phyloP scores from a whole-genome alignment of 179 eudicot species.

The Monotropa hypopitys region DNA sequence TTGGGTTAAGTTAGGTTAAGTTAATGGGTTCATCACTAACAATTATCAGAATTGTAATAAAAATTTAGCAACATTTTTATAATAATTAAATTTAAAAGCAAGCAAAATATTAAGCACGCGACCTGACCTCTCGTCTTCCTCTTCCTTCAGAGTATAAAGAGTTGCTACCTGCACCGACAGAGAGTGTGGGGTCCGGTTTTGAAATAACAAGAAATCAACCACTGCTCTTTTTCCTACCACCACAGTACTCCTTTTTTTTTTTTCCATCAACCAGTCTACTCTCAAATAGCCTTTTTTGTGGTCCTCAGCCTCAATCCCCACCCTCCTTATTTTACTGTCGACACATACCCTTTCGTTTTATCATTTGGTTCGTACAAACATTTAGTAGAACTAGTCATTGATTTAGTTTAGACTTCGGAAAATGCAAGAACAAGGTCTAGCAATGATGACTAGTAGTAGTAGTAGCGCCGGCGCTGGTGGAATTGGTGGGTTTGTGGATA shows the following conservation, averaged over 20 bases:
- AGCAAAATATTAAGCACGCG: conserved; percentile 7
- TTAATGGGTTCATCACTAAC: neutral
- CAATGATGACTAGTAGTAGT: conserved; percentile 32
- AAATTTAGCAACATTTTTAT: no score
- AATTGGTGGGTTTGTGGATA: conserved; percentile 23
- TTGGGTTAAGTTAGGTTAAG: neutral
- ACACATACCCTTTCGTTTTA: conserved; percentile 10
- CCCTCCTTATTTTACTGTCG: neutral
- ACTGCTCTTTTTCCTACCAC: neutral
- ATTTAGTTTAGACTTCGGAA: neutral
- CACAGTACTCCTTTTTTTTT: no score
- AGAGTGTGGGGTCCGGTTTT: no score
- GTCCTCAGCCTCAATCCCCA: conserved; percentile 9
- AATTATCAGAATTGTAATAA: neutral
- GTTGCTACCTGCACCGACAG: conserved; percentile 14
- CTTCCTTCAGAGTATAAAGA: conserved; percentile 13
- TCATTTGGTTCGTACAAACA: neutral
- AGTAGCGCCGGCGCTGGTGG: conserved; percentile 18
- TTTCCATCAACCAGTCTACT: no score
- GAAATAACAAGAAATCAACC: conserved; percentile 10
- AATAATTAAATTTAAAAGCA: neutral
- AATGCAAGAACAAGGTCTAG: conserved; percentile 57
- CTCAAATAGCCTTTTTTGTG: conserved; percentile 5
- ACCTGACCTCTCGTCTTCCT: conserved; percentile 11
- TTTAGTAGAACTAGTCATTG: neutral